phyloP scores from a whole-genome alignment of 768 basidiomycete species.

The Collybia mongolica region DNA sequence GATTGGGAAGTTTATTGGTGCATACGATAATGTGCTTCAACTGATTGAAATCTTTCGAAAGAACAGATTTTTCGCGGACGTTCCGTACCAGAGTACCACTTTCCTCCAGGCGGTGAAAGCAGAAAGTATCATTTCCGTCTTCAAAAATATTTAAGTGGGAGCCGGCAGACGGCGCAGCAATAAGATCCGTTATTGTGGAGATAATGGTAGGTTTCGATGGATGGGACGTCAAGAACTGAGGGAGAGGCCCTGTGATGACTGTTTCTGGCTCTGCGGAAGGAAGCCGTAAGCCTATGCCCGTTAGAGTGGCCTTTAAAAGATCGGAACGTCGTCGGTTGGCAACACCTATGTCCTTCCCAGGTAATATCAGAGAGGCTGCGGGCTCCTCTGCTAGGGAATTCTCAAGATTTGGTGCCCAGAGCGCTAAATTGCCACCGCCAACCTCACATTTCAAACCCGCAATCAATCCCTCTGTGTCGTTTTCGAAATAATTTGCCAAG shows the following conservation, averaged over 20 bases:
- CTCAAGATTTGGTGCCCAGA: conserved; percentile 63
- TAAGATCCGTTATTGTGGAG: conserved; percentile 32
- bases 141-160: conserved; percentile 39
- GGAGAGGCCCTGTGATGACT: conserved; percentile 45
- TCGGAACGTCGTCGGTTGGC: conserved; percentile 21
- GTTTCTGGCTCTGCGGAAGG: conserved; percentile 34
- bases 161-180: conserved; percentile 29
- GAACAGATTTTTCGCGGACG: conserved; percentile 20
- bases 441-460: conserved; percentile 33
- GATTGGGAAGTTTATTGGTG: conserved; percentile 46
- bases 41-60: conserved; percentile 30
- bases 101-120: conserved; percentile 44
- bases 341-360: conserved; percentile 9
- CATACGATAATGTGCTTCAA: conserved; percentile 57
- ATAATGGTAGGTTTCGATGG: conserved; percentile 41
- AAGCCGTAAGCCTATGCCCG: conserved; percentile 35
- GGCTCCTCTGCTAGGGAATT: conserved; percentile 43
- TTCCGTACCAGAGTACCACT: conserved; percentile 27
- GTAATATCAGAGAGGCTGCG: conserved; percentile 19
- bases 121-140: conserved; percentile 73
- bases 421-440: conserved; percentile 46
- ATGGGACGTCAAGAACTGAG: conserved; percentile 56
- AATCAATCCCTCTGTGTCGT: conserved; percentile 18
- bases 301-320: conserved; percentile 30
- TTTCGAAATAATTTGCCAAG: conserved; percentile 28